Evolutionary conservation across 768 basidiomycete genomes (phyloP).

Genomic region (Pleurotus giganteus): DNA sequence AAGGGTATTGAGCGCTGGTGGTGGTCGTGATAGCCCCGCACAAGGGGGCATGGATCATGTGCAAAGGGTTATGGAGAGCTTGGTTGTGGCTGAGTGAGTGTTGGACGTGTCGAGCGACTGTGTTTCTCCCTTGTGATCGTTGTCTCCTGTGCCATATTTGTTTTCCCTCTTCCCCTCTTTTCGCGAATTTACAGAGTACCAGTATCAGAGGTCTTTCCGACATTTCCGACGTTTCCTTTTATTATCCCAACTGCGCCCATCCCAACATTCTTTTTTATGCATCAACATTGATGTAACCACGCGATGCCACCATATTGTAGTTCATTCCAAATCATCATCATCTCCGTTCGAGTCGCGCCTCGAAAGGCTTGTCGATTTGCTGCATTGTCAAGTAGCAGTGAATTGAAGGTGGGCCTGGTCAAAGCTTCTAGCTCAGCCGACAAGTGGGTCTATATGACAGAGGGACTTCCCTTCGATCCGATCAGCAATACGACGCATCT

Average conservation of each 20-base stretch:
- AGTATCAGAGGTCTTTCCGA: slow-evolving; percentile 4
- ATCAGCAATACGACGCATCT: too few relatives aligned
- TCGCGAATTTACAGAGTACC: slow-evolving; percentile 10
- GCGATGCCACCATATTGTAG: neutral
- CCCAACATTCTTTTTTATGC: slow-evolving; percentile 4
- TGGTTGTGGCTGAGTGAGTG: slow-evolving; percentile 65
- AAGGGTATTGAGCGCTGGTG: slow-evolving; percentile 48
- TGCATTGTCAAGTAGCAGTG: too few relatives aligned
- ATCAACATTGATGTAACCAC: neutral
- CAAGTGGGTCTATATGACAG: too few relatives aligned
- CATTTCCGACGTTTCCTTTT: neutral
- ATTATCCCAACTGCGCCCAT: neutral
- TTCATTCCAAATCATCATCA: neutral
- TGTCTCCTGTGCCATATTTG: slow-evolving; percentile 5
- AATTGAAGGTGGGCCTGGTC: too few relatives aligned
- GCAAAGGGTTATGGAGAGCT: slow-evolving; percentile 73
- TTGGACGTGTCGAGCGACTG: neutral
- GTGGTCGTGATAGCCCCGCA: slow-evolving; percentile 35
- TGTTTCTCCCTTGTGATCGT: slow-evolving; percentile 8
- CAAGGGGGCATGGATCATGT: slow-evolving; percentile 57
- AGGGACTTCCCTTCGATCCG: too few relatives aligned
- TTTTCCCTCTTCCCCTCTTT: neutral
- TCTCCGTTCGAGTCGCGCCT: neutral
- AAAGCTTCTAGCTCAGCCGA: too few relatives aligned
- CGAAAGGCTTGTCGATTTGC: neutral